Evolutionary conservation across 345 rosid genomes (phyloP).

Genomic region (Acer campestre): DNA sequence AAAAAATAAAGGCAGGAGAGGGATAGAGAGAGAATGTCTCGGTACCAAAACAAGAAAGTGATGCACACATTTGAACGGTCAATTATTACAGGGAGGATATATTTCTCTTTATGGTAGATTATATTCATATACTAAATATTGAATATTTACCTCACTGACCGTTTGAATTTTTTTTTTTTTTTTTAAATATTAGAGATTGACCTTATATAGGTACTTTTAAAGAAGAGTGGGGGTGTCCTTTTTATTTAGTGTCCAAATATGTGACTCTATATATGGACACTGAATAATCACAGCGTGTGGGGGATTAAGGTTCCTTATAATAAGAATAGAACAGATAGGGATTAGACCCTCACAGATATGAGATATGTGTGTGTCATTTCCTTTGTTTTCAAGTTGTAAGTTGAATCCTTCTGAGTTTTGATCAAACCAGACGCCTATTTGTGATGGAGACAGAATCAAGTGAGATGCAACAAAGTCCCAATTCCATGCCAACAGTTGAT

Average conservation of each 20-base stretch:
- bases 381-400: not conserved
- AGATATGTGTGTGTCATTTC: not conserved
- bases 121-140: too few relatives aligned
- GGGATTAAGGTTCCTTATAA: not conserved
- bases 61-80: not conserved
- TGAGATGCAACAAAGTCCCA: conserved; percentile 3
- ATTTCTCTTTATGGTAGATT: not conserved
- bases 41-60: conserved; percentile 1
- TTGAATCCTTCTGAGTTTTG: not conserved
- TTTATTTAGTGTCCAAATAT: conserved; percentile 13
- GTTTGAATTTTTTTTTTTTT: too few relatives aligned
- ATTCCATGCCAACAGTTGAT: conserved; percentile 3
- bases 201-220: not conserved
- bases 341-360: not conserved
- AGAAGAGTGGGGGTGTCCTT: not conserved
- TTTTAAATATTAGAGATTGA: not conserved
- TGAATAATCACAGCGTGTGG: not conserved
- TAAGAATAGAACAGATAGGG: too few relatives aligned
- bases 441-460: conserved; percentile 17
- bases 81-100: not conserved
- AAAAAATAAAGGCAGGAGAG: not conserved
- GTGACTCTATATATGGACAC: not conserved
- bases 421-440: not conserved
- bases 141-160: not conserved
- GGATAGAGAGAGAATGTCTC: not conserved